Evolutionary conservation across 2,329 filamentous ascomycete species (phyloP).

Genomic region (Fusarium citri): DNA sequence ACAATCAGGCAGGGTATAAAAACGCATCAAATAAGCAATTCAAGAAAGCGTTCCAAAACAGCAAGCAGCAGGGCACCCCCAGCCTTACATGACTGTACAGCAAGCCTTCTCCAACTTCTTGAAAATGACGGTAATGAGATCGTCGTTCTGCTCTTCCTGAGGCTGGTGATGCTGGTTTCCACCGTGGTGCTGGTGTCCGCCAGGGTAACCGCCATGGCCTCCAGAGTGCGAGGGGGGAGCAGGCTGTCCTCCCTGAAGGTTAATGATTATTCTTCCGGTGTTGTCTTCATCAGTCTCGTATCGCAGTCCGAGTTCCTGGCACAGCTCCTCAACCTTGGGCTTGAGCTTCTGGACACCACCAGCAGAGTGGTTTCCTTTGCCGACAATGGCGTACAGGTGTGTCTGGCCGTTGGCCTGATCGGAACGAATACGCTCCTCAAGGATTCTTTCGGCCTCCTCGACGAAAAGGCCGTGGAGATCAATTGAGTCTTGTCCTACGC

Average conservation of each 20-base stretch:
- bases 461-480: conserved; percentile 96
- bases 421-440: conserved; percentile 85
- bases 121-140: conserved; percentile 69
- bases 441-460: conserved; percentile 91
- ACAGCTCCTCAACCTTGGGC: conserved; percentile 90
- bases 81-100: conserved; percentile 77
- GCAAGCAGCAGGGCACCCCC: conserved; percentile 19
- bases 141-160: conserved; percentile 61
- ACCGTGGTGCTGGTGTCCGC: conserved; percentile 53
- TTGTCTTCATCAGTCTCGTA: conserved; percentile 92
- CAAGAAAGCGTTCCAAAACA: conserved; percentile 4
- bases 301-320: conserved; percentile 82
- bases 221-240: conserved; percentile 58
- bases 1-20: conserved; percentile 15
- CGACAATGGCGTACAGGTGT: conserved; percentile 94
- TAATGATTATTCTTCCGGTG: conserved; percentile 87
- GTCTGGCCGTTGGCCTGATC: conserved; percentile 79
- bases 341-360: conserved; percentile 93
- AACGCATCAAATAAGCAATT: conserved; percentile 13
- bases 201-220: conserved; percentile 55
- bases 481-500: conserved; percentile 83
- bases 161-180: conserved; percentile 58
- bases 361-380: conserved; percentile 89
- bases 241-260: conserved; percentile 79
- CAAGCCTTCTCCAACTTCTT: conserved; percentile 75